Evolutionary conservation across 192 early-diverging fungal genomes (phyloP).

Genomic region (Obelidium mucronatum): DNA sequence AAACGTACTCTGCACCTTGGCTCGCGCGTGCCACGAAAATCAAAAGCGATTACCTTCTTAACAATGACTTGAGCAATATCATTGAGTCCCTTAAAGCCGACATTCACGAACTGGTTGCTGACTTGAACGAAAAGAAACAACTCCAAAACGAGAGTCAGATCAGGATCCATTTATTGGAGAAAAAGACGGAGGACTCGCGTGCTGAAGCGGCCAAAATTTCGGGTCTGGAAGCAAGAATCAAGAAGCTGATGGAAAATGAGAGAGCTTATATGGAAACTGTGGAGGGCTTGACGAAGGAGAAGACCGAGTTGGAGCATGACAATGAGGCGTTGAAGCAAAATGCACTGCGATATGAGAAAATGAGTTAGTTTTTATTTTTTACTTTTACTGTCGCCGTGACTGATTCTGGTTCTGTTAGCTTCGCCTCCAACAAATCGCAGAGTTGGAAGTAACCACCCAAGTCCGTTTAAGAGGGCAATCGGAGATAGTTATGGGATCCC

Average conservation of each 20-base stretch:
- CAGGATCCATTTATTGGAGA: conserved; percentile 84
- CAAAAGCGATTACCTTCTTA: conserved; percentile 81
- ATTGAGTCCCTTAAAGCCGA: conserved; percentile 80
- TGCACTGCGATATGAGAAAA: conserved; percentile 37
- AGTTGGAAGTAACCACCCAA: conserved; percentile 34
- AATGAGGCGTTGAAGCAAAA: conserved; percentile 28
- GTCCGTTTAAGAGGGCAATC: conserved; percentile 13
- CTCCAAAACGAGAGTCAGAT: conserved; percentile 74
- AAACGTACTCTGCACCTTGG: conserved; percentile 71
- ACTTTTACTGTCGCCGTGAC: too few species aligned
- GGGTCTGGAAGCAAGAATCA: conserved; percentile 66
- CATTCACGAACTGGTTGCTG: conserved; percentile 78
- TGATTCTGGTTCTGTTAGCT: background rate
- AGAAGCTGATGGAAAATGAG: conserved; percentile 66
- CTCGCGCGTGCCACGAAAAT: conserved; percentile 76
- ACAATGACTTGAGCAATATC: conserved; percentile 80
- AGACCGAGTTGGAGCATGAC: conserved; percentile 44
- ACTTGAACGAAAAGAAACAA: conserved; percentile 85
- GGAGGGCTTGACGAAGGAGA: conserved; percentile 73
- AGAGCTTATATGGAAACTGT: conserved; percentile 76
- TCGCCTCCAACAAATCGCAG: conserved; percentile 33
- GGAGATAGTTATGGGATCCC: conserved; percentile 5
- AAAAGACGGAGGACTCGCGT: conserved; percentile 62
- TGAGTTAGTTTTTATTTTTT: conserved; percentile 27
- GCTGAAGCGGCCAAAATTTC: conserved; percentile 59